A percentile compares a stretch with the other conserved stretches of the same genome.
Evolutionary conservation across 345 rosid species (phyloP).

Genomic region (Citrus trifoliata): DNA sequence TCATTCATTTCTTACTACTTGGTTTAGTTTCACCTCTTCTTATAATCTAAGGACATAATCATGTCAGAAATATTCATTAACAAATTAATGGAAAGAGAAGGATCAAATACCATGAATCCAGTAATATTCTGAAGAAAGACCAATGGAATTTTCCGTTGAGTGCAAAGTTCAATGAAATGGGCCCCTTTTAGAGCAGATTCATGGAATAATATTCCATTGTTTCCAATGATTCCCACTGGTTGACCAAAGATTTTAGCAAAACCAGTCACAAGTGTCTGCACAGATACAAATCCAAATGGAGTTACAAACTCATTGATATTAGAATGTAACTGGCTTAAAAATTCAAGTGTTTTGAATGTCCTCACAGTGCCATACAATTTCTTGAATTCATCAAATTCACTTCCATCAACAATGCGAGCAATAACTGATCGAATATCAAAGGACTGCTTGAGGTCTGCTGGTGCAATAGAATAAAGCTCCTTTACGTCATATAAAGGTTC

Average conservation of each 20-base stretch:
- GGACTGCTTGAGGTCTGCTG: constrained; percentile 84
- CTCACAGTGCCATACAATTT: constrained; percentile 91
- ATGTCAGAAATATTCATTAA: background rate
- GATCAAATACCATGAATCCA: constrained; percentile 77
- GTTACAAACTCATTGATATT: constrained; percentile 8
- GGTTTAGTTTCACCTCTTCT: background rate
- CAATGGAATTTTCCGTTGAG: constrained; percentile 85
- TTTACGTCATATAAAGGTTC: constrained; percentile 79
- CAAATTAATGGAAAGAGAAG: background rate
- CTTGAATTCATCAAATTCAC: constrained; percentile 98
- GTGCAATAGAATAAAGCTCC: constrained; percentile 89
- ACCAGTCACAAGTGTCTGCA: constrained; percentile 92
- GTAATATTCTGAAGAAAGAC: constrained; percentile 93
- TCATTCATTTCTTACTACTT: background rate
- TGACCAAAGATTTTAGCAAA: constrained; percentile 80
- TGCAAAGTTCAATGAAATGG: constrained; percentile 85
- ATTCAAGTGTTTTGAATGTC: constrained; percentile 28
- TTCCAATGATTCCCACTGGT: constrained; percentile 87
- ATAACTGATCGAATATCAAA: constrained; percentile 89
- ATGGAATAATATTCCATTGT: constrained; percentile 85
- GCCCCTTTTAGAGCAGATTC: constrained; percentile 98
- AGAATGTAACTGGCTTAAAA: background rate
- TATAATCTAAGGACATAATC: background rate
- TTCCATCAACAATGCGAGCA: constrained; percentile 90
- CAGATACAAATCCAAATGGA: constrained; percentile 17